These are phyloP conservation scores for Inosperma sp. DNA, from an alignment of 768 basidiomycete species.

Conservation along the genomic window DNA sequence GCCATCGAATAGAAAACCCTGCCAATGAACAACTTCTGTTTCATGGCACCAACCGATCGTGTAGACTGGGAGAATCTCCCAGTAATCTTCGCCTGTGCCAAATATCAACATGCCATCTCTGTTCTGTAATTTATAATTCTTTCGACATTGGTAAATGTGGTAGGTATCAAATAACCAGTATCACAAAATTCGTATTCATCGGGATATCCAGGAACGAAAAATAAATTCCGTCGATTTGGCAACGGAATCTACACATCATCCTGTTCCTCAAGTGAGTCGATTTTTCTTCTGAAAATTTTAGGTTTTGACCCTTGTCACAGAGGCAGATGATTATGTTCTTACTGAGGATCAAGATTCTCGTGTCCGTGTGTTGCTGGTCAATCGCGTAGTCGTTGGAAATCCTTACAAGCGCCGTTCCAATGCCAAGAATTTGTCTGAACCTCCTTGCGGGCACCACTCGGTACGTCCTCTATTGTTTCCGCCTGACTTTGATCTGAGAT, in stretches of 20 bases:
- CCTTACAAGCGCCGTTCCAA: slow-evolving; percentile 48
- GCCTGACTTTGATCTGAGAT: not conserved
- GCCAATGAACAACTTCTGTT: slow-evolving; percentile 59
- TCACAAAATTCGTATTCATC: not conserved
- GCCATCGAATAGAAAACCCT: slow-evolving; percentile 21
- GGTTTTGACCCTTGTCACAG: slow-evolving; percentile 28
- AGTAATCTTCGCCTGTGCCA: slow-evolving; percentile 45
- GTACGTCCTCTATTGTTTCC: slow-evolving; percentile 26
- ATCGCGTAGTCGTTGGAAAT: slow-evolving; percentile 61
- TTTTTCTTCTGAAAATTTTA: not conserved
- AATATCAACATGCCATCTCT: slow-evolving; percentile 49
- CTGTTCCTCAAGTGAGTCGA: slow-evolving; percentile 57
- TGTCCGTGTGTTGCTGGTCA: slow-evolving; percentile 51
- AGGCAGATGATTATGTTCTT: slow-evolving; percentile 60
- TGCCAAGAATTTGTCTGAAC: slow-evolving; percentile 42
- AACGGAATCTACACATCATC: slow-evolving; percentile 62
- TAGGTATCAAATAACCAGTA: slow-evolving; percentile 20
- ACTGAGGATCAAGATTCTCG: slow-evolving; percentile 39
- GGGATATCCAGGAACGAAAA: slow-evolving; percentile 43
- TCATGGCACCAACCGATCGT: slow-evolving; percentile 62
- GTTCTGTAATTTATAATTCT: slow-evolving; percentile 52
- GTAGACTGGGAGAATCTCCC: slow-evolving; percentile 51
- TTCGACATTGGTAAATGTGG: slow-evolving; percentile 60
- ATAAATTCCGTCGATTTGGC: slow-evolving; percentile 65
- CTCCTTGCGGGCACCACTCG: slow-evolving; percentile 60